These are phyloP conservation scores for Cordyceps cicadae DNA, from an alignment of 2,329 filamentous ascomycete species.

Conservation along the genomic window DNA sequence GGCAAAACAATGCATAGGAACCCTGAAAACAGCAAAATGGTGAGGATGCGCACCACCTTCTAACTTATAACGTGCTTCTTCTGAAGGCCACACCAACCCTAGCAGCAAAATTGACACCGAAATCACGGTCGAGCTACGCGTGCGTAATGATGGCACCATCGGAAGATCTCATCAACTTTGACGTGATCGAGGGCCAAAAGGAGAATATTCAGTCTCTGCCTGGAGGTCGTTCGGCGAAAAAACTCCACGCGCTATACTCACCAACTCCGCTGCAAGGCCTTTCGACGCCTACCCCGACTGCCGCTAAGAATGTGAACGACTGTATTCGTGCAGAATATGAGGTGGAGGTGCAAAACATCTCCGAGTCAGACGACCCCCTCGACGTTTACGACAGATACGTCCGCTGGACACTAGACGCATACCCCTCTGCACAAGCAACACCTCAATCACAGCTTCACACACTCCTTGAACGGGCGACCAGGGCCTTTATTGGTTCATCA, in stretches of 20 bases:
- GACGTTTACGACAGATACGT: slow-evolving; percentile 96
- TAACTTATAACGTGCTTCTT: not conserved
- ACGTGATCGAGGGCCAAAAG: slow-evolving; percentile 92
- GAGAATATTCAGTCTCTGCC: slow-evolving; percentile 96
- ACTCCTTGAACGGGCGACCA: slow-evolving; percentile 87
- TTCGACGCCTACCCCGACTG: slow-evolving; percentile 57
- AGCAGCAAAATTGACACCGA: not conserved
- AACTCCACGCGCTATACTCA: slow-evolving; percentile 75
- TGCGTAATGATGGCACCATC: slow-evolving; percentile 34
- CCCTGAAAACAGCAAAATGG: not conserved
- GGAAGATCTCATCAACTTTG: slow-evolving; percentile 62
- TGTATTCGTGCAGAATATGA: slow-evolving; percentile 78
- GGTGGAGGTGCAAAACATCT: slow-evolving; percentile 65
- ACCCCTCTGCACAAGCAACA: slow-evolving; percentile 88
- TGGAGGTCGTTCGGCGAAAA: slow-evolving; percentile 77
- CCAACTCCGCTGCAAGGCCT: slow-evolving; percentile 52
- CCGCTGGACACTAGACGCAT: slow-evolving; percentile 91
- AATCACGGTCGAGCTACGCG: not conserved
- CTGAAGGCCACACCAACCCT: not conserved
- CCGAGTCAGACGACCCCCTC: slow-evolving; percentile 88
- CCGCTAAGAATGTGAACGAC: slow-evolving; percentile 71
- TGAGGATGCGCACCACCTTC: not conserved
- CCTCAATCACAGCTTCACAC: slow-evolving; percentile 82
- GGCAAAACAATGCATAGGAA: slow-evolving; percentile 5
- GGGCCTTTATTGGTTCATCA: slow-evolving; percentile 70